A percentile compares a stretch with the other conserved stretches of the same genome.
Conservation (phyloP, 257 asterid genomes). For the Ocimum tenuiflorum region DNA sequence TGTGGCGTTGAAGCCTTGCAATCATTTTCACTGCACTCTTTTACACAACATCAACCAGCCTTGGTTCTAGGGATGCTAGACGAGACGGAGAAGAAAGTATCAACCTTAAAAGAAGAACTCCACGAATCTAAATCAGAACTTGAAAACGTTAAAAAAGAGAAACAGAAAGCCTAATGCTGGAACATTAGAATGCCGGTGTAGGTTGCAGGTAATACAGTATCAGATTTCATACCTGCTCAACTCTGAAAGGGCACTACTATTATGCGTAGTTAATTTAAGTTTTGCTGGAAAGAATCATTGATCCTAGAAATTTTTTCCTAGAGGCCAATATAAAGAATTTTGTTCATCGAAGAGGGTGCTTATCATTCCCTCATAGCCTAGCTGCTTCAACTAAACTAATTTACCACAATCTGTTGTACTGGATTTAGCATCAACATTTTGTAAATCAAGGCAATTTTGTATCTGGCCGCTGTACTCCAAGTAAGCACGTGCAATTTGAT, state of each 20-base stretch:
- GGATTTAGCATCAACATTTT: constrained; percentile 8
- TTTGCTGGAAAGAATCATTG: constrained; percentile 3
- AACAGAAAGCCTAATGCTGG: constrained; percentile 45
- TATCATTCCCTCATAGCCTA: too few relatives aligned
- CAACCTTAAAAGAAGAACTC: constrained; percentile 47
- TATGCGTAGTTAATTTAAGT: too few relatives aligned
- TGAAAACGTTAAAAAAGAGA: constrained; percentile 55
- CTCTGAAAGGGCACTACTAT: too few relatives aligned
- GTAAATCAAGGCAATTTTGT: background rate
- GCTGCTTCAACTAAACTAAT: background rate
- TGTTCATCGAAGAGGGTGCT: background rate
- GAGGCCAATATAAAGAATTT: constrained; percentile 23
- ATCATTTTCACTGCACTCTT: constrained; percentile 50
- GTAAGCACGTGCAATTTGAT: too few relatives aligned
- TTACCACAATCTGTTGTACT: background rate
- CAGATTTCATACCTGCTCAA: too few relatives aligned
- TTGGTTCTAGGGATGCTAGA: constrained; percentile 49
- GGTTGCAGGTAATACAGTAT: background rate
- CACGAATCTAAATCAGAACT: constrained; percentile 55
- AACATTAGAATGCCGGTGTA: background rate
- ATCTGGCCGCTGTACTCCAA: too few relatives aligned
- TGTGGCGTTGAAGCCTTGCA: constrained; percentile 79
- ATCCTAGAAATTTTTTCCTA: background rate
- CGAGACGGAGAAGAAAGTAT: constrained; percentile 58
- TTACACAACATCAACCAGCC: constrained; percentile 53